phyloP scores from a whole-genome alignment of 2,329 filamentous ascomycete species.

The Stagonosporopsis cucurbitacearum region DNA sequence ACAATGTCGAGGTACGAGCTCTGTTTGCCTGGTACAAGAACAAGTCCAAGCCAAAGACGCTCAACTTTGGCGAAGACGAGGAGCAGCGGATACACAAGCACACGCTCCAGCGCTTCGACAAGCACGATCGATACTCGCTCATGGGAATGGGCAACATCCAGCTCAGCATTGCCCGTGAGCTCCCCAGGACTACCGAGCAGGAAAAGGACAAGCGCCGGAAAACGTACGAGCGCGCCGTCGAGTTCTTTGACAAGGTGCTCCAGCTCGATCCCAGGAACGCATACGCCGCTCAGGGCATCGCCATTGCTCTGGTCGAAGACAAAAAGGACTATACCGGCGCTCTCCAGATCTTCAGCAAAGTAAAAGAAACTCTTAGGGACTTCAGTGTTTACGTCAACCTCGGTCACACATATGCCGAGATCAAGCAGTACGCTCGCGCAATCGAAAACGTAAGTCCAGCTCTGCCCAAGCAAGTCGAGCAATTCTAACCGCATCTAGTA shows the following conservation, averaged over 20 bases:
- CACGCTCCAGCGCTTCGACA: slow-evolving; percentile 85
- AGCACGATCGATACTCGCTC: slow-evolving; percentile 96
- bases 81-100: slow-evolving; percentile 97
- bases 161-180: slow-evolving; percentile 85
- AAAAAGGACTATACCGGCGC: slow-evolving; percentile 86
- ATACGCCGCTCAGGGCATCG: slow-evolving; percentile 94
- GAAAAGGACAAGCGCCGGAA: slow-evolving; percentile 91
- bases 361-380: slow-evolving; percentile 89
- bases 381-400: slow-evolving; percentile 90
- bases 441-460: slow-evolving; percentile 72
- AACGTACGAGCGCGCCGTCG: slow-evolving; percentile 88
- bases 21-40: slow-evolving; percentile 96
- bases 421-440: slow-evolving; percentile 87
- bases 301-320: slow-evolving; percentile 92
- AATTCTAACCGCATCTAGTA: slow-evolving; percentile 61
- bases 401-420: slow-evolving; percentile 88
- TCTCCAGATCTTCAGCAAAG: slow-evolving; percentile 85
- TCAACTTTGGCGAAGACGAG: slow-evolving; percentile 84
- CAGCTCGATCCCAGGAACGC: slow-evolving; percentile 95
- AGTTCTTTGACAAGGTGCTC: slow-evolving; percentile 97
- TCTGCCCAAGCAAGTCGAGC: not conserved
- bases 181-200: slow-evolving; percentile 86
- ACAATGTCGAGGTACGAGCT: slow-evolving; percentile 88
- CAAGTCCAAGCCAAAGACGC: slow-evolving; percentile 81
- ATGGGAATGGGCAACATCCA: slow-evolving; percentile 98